Evolutionary conservation across 2,329 filamentous ascomycete species (phyloP).

Genomic region (Pseudogymnoascus sp.): DNA sequence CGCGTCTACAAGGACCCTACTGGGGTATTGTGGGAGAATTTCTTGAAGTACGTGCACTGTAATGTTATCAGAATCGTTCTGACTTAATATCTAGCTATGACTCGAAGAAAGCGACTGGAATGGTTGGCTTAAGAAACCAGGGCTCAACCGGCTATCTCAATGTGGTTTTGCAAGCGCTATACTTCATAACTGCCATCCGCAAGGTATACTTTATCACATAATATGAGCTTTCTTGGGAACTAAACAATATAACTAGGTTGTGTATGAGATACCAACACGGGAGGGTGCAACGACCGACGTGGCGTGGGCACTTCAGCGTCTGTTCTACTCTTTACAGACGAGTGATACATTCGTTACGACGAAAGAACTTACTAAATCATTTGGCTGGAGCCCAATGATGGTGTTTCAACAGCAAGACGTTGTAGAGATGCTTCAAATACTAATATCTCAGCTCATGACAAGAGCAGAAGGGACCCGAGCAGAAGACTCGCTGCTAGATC

Average conservation of each 20-base stretch:
- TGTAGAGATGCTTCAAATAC: conserved; percentile 87
- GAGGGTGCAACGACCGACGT: conserved; percentile 78
- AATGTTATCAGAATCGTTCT: background rate
- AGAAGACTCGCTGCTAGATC: conserved; percentile 77
- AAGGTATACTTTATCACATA: conserved; percentile 50
- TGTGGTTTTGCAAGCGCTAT: conserved; percentile 74
- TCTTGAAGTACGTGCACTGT: conserved; percentile 51
- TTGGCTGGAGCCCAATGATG: conserved; percentile 95
- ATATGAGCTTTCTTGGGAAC: background rate
- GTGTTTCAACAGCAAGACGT: conserved; percentile 99
- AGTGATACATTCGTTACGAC: conserved; percentile 77
- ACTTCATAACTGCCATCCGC: conserved; percentile 86
- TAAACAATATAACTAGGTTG: conserved; percentile 50
- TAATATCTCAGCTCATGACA: conserved; percentile 95
- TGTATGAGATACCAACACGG: conserved; percentile 94
- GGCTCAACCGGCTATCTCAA: conserved; percentile 88
- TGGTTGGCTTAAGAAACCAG: conserved; percentile 93
- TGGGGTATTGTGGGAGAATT: conserved; percentile 85
- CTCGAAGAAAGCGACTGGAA: conserved; percentile 96
- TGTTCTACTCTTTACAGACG: conserved; percentile 93
- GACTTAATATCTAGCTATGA: conserved; percentile 53
- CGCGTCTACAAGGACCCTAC: conserved; percentile 80
- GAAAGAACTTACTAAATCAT: conserved; percentile 88
- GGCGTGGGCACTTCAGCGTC: conserved; percentile 83
- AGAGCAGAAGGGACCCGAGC: conserved; percentile 95